Percentiles rank a stretch among this genome's conserved stretches.
Conservation (phyloP, 495 filamentous ascomycete species). For the Penicillium samsonianum region DNA sequence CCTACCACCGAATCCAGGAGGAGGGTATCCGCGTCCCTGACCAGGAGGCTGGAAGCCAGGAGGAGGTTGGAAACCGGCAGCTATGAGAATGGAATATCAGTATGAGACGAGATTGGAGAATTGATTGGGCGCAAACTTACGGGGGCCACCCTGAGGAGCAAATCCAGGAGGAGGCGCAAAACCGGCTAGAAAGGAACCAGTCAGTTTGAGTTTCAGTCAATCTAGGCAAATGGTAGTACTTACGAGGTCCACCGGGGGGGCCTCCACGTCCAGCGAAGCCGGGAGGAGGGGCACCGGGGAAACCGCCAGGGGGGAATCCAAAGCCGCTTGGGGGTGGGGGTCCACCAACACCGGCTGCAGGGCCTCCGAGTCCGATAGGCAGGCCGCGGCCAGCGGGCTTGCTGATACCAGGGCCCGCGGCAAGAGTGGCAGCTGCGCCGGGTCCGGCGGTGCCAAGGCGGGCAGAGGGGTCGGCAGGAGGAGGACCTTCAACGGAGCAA, state of each 20-base stretch:
- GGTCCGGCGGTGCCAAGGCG: slow-evolving; percentile 78
- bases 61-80: slow-evolving; percentile 67
- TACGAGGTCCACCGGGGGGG: slow-evolving; percentile 61
- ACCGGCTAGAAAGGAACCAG: slow-evolving; percentile 40
- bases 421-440: slow-evolving; percentile 63
- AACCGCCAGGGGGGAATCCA: slow-evolving; percentile 63
- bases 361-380: slow-evolving; percentile 83
- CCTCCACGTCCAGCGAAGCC: slow-evolving; percentile 79
- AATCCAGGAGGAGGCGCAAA: slow-evolving; percentile 69
- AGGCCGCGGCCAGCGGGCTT: slow-evolving; percentile 91
- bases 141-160: slow-evolving; percentile 56
- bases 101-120: slow-evolving; percentile 3
- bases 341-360: slow-evolving; percentile 85
- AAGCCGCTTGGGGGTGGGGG: slow-evolving; percentile 65
- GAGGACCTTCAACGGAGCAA: slow-evolving; percentile 92
- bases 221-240: slow-evolving; percentile 30
- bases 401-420: slow-evolving; percentile 85
- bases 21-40: slow-evolving; percentile 69
- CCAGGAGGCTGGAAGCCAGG: slow-evolving; percentile 66
- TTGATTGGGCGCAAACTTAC: slow-evolving; percentile 45
- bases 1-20: slow-evolving; percentile 76
- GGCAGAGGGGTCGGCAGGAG: slow-evolving; percentile 90
- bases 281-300: slow-evolving; percentile 67
- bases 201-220: slow-evolving; percentile 3
- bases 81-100: slow-evolving; percentile 35